Evolutionary conservation across 1,139 yeast genomes (phyloP), one percentile per base, ranked within the genome.

Genomic region (Dujonia santamariae): DNA sequence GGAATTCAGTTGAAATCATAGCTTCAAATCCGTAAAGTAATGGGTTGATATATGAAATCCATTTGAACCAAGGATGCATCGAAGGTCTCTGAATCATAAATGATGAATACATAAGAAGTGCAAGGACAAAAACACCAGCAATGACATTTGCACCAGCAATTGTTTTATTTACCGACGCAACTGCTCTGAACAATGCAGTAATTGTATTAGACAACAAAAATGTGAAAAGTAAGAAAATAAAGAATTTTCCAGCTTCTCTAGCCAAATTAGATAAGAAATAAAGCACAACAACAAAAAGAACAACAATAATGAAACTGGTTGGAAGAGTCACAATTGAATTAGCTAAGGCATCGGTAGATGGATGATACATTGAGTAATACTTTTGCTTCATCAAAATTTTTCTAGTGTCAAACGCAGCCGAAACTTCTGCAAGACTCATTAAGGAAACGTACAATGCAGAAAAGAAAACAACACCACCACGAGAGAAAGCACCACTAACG

Each of bases 41-140:
- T 3, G 85, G 84, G 44, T 78, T 62, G 37, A 76, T 59, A 47
- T 75, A 78, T 4, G 77, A 70, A 27, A 76, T 66, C 85, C 85
- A 78, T 50, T 73, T 70, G 47, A 77, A 76, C 82, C 83, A 78
- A 24, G 80, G 79, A 43, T 69, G 80, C 82, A 78, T 78, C 0
- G 72, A 61, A 6, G 78, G 77, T 31, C 72, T 54, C 46, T 75
- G 83, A 42, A 78, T 67, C 66, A 72, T 68, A 21, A 29, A 29
- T 20, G 79, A 74, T 15, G 79, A 66, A 46, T 76, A 78, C 50
- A 74, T 57, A 37, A 75, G 61, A 30, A 72, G 45, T 2, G 72
- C 70, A 51, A 76, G 53, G 46, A 76, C 56, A 23, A 68, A 40
- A 5, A 75, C 46, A 49, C 81, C 79, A 14, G 77, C 66, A 36